These are phyloP conservation scores for Cladosporium halotolerans DNA, from an alignment of 2,329 filamentous ascomycete species.

Conservation along the genomic window DNA sequence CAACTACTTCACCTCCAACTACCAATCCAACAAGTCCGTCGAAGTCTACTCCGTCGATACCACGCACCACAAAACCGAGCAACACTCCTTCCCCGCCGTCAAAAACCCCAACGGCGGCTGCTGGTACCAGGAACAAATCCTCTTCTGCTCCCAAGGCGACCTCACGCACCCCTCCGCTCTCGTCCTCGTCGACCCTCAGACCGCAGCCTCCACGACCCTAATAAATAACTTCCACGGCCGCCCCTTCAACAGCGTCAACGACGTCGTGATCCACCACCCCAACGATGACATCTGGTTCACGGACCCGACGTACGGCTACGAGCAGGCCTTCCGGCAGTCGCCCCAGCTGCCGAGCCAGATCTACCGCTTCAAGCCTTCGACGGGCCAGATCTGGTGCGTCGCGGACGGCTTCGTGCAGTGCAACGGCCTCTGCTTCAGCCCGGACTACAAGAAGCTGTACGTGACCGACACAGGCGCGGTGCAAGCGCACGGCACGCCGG, in stretches of 20 bases:
- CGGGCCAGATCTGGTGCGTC: conserved; percentile 46
- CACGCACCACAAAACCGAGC: conserved; percentile 2
- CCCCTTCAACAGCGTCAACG: conserved; percentile 55
- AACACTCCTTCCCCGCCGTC: conserved; percentile 10
- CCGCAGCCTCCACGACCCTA: conserved; percentile 25
- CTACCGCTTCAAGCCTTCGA: conserved; percentile 48
- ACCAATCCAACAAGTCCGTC: conserved; percentile 15
- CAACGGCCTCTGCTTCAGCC: conserved; percentile 52
- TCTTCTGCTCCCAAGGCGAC: conserved; percentile 18
- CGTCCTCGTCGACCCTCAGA: conserved; percentile 13
- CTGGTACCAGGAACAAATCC: conserved; percentile 17
- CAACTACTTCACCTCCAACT: conserved; percentile 32
- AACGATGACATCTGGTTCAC: conserved; percentile 31
- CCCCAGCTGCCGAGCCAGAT: conserved; percentile 52
- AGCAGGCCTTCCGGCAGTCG: conserved; percentile 49
- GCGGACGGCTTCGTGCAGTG: conserved; percentile 50
- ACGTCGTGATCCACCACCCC: conserved; percentile 45
- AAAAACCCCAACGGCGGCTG: conserved; percentile 19
- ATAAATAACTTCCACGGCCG: conserved; percentile 56
- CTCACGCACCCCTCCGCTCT: conserved; percentile 13
- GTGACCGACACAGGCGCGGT: conserved; percentile 49
- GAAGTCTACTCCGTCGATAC: conserved; percentile 16
- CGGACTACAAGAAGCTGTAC: conserved; percentile 45
- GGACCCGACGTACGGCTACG: conserved; percentile 22
- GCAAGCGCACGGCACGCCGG: conserved; percentile 16